Conservation (phyloP, 225 moss, liverwort and hornwort genomes). For the Physcomitrellopsis africana region DNA sequence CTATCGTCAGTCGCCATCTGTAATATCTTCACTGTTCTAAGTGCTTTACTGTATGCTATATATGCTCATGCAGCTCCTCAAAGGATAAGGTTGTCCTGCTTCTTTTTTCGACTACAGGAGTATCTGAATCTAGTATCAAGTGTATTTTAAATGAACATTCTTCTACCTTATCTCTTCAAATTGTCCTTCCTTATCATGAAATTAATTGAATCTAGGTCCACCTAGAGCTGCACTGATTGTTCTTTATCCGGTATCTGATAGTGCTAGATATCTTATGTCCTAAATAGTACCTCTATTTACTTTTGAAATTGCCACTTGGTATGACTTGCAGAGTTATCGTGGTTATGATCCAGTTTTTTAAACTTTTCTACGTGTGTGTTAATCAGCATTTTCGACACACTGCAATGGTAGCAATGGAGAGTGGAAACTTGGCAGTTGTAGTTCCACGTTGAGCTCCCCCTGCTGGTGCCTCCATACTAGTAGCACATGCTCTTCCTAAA, state of each 20-base stretch:
- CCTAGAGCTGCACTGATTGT: conserved; percentile 11
- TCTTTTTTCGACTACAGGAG: too few relatives aligned
- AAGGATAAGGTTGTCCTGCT: not conserved
- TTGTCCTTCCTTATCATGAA: not conserved
- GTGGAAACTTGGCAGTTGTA: too few relatives aligned
- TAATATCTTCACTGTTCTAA: conserved; percentile 13
- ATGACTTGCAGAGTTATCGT: not conserved
- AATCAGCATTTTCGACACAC: too few relatives aligned
- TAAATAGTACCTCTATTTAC: conserved; percentile 7
- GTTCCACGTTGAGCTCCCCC: too few relatives aligned
- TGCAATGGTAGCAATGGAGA: too few relatives aligned
- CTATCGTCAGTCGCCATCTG: conserved; percentile 4
- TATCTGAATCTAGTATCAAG: not conserved
- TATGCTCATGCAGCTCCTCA: not conserved
- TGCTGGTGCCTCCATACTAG: too few relatives aligned
- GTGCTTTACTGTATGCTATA: too few relatives aligned
- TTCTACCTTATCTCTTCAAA: conserved; percentile 10
- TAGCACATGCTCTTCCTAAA: too few relatives aligned
- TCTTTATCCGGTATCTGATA: not conserved
- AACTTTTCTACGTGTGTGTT: too few relatives aligned
- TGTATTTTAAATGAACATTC: conserved; percentile 14
- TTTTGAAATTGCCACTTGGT: not conserved
- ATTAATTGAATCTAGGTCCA: conserved; percentile 4
- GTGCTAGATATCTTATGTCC: not conserved
- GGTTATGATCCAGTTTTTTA: not conserved